Evolutionary conservation across 208 protist genomes (phyloP), one percentile per base, ranked within the genome.

Genomic region (Polymyxa betae): DNA sequence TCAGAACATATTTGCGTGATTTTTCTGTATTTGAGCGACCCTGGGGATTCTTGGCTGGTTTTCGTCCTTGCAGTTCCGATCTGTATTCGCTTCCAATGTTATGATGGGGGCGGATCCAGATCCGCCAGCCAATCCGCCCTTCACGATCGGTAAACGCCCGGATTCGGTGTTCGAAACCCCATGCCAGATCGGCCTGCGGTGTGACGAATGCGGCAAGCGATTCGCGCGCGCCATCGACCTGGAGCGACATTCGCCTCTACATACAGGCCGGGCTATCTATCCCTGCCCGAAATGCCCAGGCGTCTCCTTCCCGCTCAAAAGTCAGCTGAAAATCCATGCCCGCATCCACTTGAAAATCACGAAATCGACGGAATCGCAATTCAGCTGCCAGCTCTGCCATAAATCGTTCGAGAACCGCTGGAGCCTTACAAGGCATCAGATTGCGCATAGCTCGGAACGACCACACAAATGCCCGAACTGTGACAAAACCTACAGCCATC

Each of bases 341-440:
- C 5, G 72, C 5, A 82, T 82, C n/a, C 72, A 82, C 72, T 16
- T 82, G 72, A 82, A 82, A 43, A 35, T 16, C 35, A 35, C 72
- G 72, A 82, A 35, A n/a, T 43, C 35, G 72, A n/a, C 35, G 16
- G 72, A 82, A 35, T n/a, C 72, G 12, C 35, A 45, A n/a, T 82
- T 82, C 72, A n/a, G 72, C 35, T 82, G 72, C n/a, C 72, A 5
- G n/a, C 72, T 82, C n/a, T 82, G 72, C n/a, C 72, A 82, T 43
- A 82, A 82, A 43, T 45, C 72, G n/a, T 82, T 82, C 72, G 72
- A 82, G 72, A 82, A 82, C n/a, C 72, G 72, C 5, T 82, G 72
- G 72, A 43, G 72, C n/a, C n/a, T 82, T 5, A 82, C 72, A 45
- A 5, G 72, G 12, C 72, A 82, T 35, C 72, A 82, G n/a, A 43